Conservation (phyloP, 2,329 filamentous ascomycete genomes). For the Purpureocillium takamizusanense region DNA sequence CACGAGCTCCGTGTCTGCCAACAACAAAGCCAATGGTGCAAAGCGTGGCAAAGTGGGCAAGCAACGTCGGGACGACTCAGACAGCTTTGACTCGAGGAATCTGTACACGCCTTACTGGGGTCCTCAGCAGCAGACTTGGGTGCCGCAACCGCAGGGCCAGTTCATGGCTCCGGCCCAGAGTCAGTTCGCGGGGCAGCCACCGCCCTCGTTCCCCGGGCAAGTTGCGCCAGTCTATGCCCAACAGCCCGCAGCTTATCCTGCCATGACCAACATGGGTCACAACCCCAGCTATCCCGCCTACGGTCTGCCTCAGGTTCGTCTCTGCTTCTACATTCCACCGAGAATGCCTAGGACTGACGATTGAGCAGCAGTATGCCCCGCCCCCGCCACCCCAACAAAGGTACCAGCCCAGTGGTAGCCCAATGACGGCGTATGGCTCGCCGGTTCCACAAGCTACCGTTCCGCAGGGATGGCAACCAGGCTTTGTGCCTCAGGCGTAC, state of each 20-base stretch:
- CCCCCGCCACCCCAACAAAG: slow-evolving; percentile 21
- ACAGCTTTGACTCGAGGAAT: slow-evolving; percentile 55
- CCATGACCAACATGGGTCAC: slow-evolving; percentile 33
- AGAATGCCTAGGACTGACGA: neutral
- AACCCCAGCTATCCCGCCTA: slow-evolving; percentile 36
- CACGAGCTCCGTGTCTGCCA: slow-evolving; percentile 77
- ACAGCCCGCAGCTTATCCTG: slow-evolving; percentile 32
- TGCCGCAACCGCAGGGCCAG: slow-evolving; percentile 36
- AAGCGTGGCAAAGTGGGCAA: slow-evolving; percentile 60
- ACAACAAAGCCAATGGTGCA: slow-evolving; percentile 63
- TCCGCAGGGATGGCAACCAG: slow-evolving; percentile 27
- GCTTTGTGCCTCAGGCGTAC: slow-evolving; percentile 21
- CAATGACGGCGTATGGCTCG: slow-evolving; percentile 26
- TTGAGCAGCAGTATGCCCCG: slow-evolving; percentile 16
- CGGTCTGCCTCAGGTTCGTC: slow-evolving; percentile 34
- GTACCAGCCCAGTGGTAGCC: slow-evolving; percentile 22
- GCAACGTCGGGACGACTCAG: slow-evolving; percentile 55
- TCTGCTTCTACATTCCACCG: neutral
- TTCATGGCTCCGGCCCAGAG: slow-evolving; percentile 37
- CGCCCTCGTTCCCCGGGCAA: slow-evolving; percentile 37
- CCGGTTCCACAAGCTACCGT: slow-evolving; percentile 20
- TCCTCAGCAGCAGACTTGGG: slow-evolving; percentile 49
- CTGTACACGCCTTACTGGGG: slow-evolving; percentile 63
- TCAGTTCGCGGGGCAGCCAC: slow-evolving; percentile 32
- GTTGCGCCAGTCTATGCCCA: slow-evolving; percentile 36